Conservation (phyloP, 2,329 filamentous ascomycete species). For the Ophiocordyceps robertsii region DNA sequence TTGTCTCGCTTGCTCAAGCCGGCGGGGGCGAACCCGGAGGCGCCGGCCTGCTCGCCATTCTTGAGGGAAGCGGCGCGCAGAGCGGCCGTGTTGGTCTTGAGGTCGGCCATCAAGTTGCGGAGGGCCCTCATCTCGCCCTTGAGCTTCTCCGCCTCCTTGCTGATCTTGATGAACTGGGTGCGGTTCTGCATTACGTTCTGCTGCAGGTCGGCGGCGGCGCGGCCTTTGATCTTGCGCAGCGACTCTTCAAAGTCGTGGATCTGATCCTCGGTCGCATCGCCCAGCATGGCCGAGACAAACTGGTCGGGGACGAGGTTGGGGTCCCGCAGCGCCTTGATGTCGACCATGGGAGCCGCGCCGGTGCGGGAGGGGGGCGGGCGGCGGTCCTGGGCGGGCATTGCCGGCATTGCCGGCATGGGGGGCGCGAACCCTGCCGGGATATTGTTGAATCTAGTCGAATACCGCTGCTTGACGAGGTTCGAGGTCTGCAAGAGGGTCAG, state of each 20-base stretch:
- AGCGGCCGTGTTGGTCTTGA: slow-evolving; percentile 65
- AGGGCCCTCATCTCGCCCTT: slow-evolving; percentile 92
- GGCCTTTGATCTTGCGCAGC: slow-evolving; percentile 61
- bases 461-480: slow-evolving; percentile 86
- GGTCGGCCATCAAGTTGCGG: slow-evolving; percentile 79
- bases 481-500: slow-evolving; percentile 35
- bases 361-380: slow-evolving; percentile 40
- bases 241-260: slow-evolving; percentile 70
- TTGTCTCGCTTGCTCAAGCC: slow-evolving; percentile 61
- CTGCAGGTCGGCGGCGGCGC: slow-evolving; percentile 73
- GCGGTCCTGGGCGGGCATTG: slow-evolving; percentile 49
- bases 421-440: slow-evolving; percentile 55
- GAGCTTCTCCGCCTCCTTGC: slow-evolving; percentile 95
- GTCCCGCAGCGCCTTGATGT: slow-evolving; percentile 66
- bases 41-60: slow-evolving; percentile 30
- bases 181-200: slow-evolving; percentile 95
- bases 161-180: slow-evolving; percentile 98
- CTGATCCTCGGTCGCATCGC: slow-evolving; percentile 77
- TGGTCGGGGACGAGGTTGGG: slow-evolving; percentile 68
- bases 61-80: slow-evolving; percentile 46
- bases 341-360: slow-evolving; percentile 50
- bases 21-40: slow-evolving; percentile 36
- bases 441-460: slow-evolving; percentile 84
- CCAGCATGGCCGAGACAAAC: slow-evolving; percentile 60
- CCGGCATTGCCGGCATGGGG: slow-evolving; percentile 37